Evolutionary conservation across 1,284 basidiomycete species (phyloP).

Genomic region (Apiotrichum gamsii): DNA sequence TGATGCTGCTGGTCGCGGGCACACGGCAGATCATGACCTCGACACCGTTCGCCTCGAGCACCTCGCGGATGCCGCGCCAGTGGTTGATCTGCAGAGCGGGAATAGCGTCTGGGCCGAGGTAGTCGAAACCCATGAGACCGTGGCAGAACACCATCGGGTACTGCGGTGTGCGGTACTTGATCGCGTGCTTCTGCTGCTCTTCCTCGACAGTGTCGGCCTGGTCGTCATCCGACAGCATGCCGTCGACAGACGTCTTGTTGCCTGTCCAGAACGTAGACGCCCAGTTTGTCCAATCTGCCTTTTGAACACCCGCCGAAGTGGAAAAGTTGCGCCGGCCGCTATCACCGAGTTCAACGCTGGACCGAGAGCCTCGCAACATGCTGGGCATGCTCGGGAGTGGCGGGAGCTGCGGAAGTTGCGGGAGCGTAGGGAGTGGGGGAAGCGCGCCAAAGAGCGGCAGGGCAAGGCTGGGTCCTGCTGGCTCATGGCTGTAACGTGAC

Average conservation of each 20-base stretch:
- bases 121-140: slow-evolving; percentile 79
- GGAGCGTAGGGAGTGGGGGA: not conserved
- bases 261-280: not conserved
- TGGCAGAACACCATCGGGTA: slow-evolving; percentile 90
- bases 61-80: slow-evolving; percentile 91
- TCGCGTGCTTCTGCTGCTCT: slow-evolving; percentile 55
- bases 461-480: not conserved
- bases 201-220: slow-evolving; percentile 53
- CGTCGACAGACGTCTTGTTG: slow-evolving; percentile 53
- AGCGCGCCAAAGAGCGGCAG: slow-evolving; percentile 1
- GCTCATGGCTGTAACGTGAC: not conserved
- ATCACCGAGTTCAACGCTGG: not conserved
- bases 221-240: slow-evolving; percentile 58
- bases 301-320: slow-evolving; percentile 1
- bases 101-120: slow-evolving; percentile 34
- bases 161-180: slow-evolving; percentile 69
- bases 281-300: slow-evolving; percentile 6
- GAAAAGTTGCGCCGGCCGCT: slow-evolving; percentile 4
- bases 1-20: slow-evolving; percentile 77
- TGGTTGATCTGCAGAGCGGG: slow-evolving; percentile 69
- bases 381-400: slow-evolving; percentile 3
- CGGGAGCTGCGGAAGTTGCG: not conserved
- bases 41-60: slow-evolving; percentile 76
- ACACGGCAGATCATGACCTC: slow-evolving; percentile 88
- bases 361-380: not conserved